Evolutionary conservation across 2,329 filamentous ascomycete genomes (phyloP).

Genomic region (Aspergillus sojae): DNA sequence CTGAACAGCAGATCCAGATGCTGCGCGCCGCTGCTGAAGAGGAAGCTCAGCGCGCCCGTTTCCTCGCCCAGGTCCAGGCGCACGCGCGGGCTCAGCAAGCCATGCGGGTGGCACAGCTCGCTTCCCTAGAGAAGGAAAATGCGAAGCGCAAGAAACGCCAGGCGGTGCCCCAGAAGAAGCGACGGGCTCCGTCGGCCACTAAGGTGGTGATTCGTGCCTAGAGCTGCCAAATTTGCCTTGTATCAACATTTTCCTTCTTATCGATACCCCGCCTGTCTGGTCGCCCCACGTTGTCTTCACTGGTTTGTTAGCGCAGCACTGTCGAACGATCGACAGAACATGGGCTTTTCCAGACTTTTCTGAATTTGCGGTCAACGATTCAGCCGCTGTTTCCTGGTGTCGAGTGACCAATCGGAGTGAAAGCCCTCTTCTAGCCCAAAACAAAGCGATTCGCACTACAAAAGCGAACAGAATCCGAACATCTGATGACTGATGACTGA

Average conservation of each 20-base stretch:
- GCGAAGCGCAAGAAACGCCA: slow-evolving; percentile 36
- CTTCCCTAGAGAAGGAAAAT: slow-evolving; percentile 27
- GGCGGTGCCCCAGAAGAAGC: slow-evolving; percentile 28
- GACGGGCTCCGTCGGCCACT: slow-evolving; percentile 25
- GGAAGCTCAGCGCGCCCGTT: slow-evolving; percentile 39
- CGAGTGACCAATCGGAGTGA: neutral
- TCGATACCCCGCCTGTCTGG: neutral
- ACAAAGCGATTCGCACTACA: neutral
- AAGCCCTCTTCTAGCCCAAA: neutral
- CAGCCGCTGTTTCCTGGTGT: neutral
- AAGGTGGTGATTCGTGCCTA: slow-evolving; percentile 20
- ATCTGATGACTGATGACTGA: slow-evolving; percentile 5
- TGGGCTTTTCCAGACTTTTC: slow-evolving; percentile 5
- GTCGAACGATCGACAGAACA: slow-evolving; percentile 11
- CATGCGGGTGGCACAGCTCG: slow-evolving; percentile 37
- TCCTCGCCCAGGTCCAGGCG: slow-evolving; percentile 45
- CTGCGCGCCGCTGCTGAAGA: slow-evolving; percentile 40
- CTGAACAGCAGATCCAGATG: slow-evolving; percentile 44
- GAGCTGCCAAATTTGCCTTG: neutral
- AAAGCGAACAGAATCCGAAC: neutral
- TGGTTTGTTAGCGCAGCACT: slow-evolving; percentile 8
- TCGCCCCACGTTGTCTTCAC: neutral
- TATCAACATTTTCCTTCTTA: neutral
- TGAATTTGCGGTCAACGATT: slow-evolving; percentile 4
- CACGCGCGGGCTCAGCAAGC: slow-evolving; percentile 45